These are phyloP conservation scores for Nematocida major DNA, from an alignment of 371 early-diverging fungal genomes.

Conservation along the genomic window DNA sequence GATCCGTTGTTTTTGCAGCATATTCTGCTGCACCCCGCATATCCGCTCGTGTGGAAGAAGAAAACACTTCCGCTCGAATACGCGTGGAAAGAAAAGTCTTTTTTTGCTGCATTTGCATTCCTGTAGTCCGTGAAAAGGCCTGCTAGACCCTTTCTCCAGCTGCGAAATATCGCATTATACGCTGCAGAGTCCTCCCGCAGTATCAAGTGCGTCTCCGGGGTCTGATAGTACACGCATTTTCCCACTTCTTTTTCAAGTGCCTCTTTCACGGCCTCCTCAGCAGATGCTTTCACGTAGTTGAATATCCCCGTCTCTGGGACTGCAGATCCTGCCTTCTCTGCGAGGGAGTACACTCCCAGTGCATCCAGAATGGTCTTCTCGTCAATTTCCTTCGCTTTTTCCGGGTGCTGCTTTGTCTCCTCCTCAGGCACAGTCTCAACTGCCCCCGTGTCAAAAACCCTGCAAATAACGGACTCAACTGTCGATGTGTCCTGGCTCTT, in stretches of 20 bases:
- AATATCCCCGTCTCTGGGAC: background rate
- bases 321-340: background rate
- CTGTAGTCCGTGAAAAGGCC: slow-evolving; percentile 32
- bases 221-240: slow-evolving; percentile 26
- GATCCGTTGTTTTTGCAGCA: slow-evolving; percentile 3
- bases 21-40: background rate
- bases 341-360: background rate
- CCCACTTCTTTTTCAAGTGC: slow-evolving; percentile 1
- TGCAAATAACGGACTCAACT: background rate
- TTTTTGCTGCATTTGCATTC: background rate
- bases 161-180: slow-evolving; percentile 1
- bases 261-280: background rate
- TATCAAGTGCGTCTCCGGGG: slow-evolving; percentile 27
- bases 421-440: background rate
- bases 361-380: slow-evolving; percentile 12
- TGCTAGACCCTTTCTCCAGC: slow-evolving; percentile 35
- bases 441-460: background rate
- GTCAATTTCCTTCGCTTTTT: background rate
- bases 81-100: slow-evolving; percentile 25
- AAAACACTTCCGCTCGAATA: background rate
- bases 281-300: background rate
- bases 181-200: background rate
- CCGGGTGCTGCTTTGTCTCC: background rate
- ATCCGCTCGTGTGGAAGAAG: slow-evolving; percentile 26
- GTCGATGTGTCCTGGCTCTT: background rate